Evolutionary conservation across 2,329 filamentous ascomycete genomes (phyloP).

Genomic region (Talaromyces amestolkiae): DNA sequence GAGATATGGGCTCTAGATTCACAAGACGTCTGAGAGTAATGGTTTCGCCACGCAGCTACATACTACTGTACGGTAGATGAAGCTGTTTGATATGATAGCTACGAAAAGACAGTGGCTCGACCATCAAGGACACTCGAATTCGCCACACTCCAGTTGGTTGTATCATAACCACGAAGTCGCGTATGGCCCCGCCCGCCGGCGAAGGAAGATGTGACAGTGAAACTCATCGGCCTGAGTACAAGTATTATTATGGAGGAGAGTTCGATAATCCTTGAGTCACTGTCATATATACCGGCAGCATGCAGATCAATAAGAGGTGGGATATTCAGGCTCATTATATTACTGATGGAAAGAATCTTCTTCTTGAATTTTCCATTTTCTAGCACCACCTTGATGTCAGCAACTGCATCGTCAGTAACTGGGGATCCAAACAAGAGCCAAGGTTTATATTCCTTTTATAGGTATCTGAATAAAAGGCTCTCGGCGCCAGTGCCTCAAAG

Average conservation of each 20-base stretch:
- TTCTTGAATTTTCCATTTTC: not conserved
- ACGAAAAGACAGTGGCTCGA: not conserved
- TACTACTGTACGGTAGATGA: not conserved
- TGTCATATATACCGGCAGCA: not conserved
- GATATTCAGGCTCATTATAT: not conserved
- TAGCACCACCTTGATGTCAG: not conserved
- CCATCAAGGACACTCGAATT: not conserved
- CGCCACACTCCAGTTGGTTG: not conserved
- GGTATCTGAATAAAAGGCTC: not conserved
- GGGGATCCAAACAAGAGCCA: not conserved
- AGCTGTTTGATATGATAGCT: not conserved
- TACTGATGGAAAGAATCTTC: not conserved
- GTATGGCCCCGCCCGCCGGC: not conserved
- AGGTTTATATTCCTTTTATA: not conserved
- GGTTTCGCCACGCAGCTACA: not conserved
- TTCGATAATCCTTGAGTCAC: not conserved
- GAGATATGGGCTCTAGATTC: slow-evolving; percentile 46
- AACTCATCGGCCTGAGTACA: not conserved
- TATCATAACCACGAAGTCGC: not conserved
- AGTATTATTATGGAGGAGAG: not conserved
- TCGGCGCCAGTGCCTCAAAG: not conserved
- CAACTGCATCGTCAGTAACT: not conserved
- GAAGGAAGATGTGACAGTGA: not conserved
- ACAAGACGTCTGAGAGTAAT: slow-evolving; percentile 33
- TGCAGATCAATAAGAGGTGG: not conserved